Evolutionary conservation across 805 yeast species (phyloP), one percentile per base, ranked within the genome.

Genomic region (Cyberlindnera japonica): DNA sequence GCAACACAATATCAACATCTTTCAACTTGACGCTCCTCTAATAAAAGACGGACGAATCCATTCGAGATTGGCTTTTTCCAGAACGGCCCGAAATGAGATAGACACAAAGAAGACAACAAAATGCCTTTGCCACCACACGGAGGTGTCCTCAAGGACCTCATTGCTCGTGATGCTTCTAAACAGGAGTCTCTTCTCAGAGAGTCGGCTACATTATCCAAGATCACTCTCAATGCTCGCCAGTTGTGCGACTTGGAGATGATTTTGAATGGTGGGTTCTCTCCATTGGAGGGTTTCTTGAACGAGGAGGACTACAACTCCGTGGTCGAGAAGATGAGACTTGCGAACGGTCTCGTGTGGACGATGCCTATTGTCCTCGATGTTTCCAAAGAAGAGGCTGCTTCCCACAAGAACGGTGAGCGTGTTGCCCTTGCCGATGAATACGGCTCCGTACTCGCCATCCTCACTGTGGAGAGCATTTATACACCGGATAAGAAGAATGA

Each of bases 241-340:
- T 71, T 90, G 41, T 90, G 98, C 65, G 98, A 90, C 64, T 68
- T 91, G 58, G 98, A 90, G 68, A 72, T 91, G 63, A 86, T 90
- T 58, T 68, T 91, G 46, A 84, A 84, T 55, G 98, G 98, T 63
- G 97, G 97, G 5, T 90, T 90, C 63, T 88, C 96, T 28, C 98
- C 88, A 38, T 67, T 80, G 61, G 68, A 71, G 29, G 89, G 85
- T 16, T 83, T 78, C 62, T 65, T 80, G 55, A 74, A 70, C 48
- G 71, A 82, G 63, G 67, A 72, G 30, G 89, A 83, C 60, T 83
- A 83, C 59, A 61, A 67, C 15, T 66, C 79, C 6, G 90, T 83
- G 19, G 86, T 83, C 21, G 64, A 72, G 35, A 71, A 79, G 41
- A 67, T 88, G 69, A 77, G 96, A 55, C 72, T 90, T 25, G 64